Evolutionary conservation across 345 rosid species (phyloP).

Genomic region (Cardamine resedifolia): DNA sequence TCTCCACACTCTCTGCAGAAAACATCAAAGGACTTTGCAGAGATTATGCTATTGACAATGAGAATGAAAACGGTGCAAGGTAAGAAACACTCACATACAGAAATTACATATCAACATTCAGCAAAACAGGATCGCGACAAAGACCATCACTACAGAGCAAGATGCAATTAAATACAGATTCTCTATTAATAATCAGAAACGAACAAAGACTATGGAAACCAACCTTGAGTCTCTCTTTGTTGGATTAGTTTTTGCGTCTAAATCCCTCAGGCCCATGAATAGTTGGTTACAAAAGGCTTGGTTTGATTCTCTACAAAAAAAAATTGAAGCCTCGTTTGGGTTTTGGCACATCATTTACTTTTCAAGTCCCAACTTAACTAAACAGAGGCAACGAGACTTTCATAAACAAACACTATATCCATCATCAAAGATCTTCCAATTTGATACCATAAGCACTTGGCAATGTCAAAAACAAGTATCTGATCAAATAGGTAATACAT

Average conservation of each 20-base stretch:
- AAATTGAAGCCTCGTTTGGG: constrained; percentile 19
- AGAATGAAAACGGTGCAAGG: constrained; percentile 31
- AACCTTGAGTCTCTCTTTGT: not conserved
- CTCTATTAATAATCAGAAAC: constrained; percentile 23
- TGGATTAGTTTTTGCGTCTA: constrained; percentile 8
- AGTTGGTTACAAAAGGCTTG: constrained; percentile 6
- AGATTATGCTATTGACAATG: constrained; percentile 37
- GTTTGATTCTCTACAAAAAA: constrained; percentile 11
- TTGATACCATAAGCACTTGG: constrained; percentile 14
- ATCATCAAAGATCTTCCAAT: constrained; percentile 1
- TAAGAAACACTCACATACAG: constrained; percentile 10
- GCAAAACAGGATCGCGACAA: constrained; percentile 24
- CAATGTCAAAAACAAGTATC: constrained; percentile 8
- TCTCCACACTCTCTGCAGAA: constrained; percentile 13
- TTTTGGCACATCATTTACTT: constrained; percentile 10
- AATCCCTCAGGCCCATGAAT: constrained; percentile 29
- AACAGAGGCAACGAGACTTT: constrained; percentile 10
- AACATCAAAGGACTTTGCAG: constrained; percentile 12
- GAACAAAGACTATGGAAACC: constrained; percentile 16
- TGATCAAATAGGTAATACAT: constrained; percentile 2
- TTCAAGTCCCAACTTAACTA: not conserved
- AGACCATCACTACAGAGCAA: constrained; percentile 23
- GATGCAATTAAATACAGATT: not conserved
- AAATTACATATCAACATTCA: not conserved
- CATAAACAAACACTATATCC: not conserved